Evolutionary conservation across 495 filamentous ascomycete species (phyloP).

Genomic region (Lindgomyces ingoldianus): DNA sequence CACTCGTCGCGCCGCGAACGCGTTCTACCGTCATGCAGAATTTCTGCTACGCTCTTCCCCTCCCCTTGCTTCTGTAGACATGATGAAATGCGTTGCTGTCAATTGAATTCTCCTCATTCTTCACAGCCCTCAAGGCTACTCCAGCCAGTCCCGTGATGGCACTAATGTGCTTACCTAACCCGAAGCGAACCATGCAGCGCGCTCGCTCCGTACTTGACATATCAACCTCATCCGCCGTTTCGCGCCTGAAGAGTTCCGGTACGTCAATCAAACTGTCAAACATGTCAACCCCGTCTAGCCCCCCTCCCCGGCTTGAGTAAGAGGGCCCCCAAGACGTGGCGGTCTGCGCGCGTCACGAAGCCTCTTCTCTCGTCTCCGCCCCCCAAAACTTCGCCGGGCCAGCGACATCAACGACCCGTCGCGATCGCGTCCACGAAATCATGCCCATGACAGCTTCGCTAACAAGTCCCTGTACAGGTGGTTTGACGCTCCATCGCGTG

Average conservation of each 20-base stretch:
- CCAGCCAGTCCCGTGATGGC: neutral
- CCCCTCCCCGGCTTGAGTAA: neutral
- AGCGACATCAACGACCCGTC: neutral
- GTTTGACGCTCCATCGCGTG: slow-evolving; percentile 8
- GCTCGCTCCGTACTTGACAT: neutral
- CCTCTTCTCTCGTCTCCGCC: neutral
- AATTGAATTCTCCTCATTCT: neutral
- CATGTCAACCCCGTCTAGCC: neutral
- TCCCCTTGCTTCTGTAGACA: neutral
- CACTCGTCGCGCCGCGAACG: neutral
- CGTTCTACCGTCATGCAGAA: neutral
- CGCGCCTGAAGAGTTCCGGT: neutral
- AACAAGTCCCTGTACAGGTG: slow-evolving; percentile 6
- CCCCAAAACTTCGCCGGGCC: slow-evolving; percentile 1
- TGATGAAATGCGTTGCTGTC: neutral
- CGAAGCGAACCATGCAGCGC: too few species aligned
- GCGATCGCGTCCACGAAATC: slow-evolving; percentile 1
- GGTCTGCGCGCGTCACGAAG: neutral
- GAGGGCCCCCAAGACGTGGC: neutral
- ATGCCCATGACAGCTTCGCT: slow-evolving; percentile 2
- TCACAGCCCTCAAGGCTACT: neutral
- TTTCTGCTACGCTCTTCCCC: neutral
- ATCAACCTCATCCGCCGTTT: neutral
- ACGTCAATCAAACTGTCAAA: neutral
- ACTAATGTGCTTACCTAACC: neutral